These are phyloP conservation scores for Solanum peruvianum DNA, from an alignment of 257 asterid species.

Conservation along the genomic window DNA sequence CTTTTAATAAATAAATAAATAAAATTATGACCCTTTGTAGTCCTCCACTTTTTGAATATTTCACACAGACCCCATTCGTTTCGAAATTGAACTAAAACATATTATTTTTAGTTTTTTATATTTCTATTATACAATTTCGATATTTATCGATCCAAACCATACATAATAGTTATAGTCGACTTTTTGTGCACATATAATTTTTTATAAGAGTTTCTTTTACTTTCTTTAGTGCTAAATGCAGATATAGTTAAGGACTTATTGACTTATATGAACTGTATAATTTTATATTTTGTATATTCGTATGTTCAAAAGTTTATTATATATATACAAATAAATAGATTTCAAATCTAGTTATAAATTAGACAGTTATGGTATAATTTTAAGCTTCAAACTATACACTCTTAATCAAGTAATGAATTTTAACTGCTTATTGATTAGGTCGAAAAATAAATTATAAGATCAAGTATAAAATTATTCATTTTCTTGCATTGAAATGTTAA, in stretches of 20 bases:
- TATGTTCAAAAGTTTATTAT: neutral
- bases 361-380: neutral
- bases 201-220: neutral
- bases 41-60: neutral
- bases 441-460: neutral
- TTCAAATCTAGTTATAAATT: neutral
- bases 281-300: neutral
- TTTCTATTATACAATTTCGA: neutral
- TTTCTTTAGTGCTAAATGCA: neutral
- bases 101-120: neutral
- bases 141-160: neutral
- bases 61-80: neutral
- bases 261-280: fast-evolving
- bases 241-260: neutral
- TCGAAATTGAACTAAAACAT: neutral
- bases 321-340: neutral
- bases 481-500: neutral
- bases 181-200: neutral
- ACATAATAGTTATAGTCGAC: neutral
- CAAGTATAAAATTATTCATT: too few species aligned
- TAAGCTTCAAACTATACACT: too few species aligned
- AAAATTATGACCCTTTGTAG: neutral
- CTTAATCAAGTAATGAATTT: neutral
- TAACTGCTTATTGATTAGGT: neutral
- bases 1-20: neutral